Evolutionary conservation across 1,284 basidiomycete species (phyloP).

Genomic region (Cryptococcus floricola): DNA sequence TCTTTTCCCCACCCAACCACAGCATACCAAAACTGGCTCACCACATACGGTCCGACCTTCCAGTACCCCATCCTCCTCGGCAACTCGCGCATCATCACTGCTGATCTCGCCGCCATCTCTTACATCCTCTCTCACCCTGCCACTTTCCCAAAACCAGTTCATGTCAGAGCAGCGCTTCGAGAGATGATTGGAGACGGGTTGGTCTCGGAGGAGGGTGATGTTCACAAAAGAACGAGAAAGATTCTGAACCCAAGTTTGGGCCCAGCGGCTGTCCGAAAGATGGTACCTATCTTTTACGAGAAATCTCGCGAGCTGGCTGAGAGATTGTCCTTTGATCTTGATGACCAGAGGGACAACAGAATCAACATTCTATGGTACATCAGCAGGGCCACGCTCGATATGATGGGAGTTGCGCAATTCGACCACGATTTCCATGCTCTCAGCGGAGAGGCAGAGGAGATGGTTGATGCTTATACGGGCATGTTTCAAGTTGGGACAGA

Average conservation of each 20-base stretch:
- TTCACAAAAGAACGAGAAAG: constrained; percentile 55
- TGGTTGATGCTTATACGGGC: constrained; percentile 32
- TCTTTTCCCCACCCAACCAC: constrained; percentile 2
- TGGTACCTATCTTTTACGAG: constrained; percentile 58
- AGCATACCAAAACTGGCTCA: constrained; percentile 15
- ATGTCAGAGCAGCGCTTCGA: constrained; percentile 57
- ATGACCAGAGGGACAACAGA: constrained; percentile 19
- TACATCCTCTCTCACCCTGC: constrained; percentile 61
- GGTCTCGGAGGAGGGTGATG: constrained; percentile 50
- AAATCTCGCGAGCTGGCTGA: constrained; percentile 57
- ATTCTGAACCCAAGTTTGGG: constrained; percentile 48
- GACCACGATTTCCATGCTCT: constrained; percentile 58
- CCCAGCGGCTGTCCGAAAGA: constrained; percentile 31
- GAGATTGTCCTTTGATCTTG: constrained; percentile 9
- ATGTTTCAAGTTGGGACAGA: constrained; percentile 27
- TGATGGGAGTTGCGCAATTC: constrained; percentile 68
- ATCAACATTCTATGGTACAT: constrained; percentile 63
- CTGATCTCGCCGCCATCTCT: constrained; percentile 59
- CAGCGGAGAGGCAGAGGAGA: constrained; percentile 26
- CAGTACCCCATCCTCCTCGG: constrained; percentile 16
- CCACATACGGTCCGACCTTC: constrained; percentile 17
- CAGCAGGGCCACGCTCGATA: constrained; percentile 62
- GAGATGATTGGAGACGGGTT: constrained; percentile 39
- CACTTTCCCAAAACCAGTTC: constrained; percentile 64
- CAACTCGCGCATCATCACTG: constrained; percentile 54